A percentile compares a stretch with the other conserved stretches of the same genome.
phyloP scores from a whole-genome alignment of 2,329 filamentous ascomycete species.

The Fusarium pilosicola region DNA sequence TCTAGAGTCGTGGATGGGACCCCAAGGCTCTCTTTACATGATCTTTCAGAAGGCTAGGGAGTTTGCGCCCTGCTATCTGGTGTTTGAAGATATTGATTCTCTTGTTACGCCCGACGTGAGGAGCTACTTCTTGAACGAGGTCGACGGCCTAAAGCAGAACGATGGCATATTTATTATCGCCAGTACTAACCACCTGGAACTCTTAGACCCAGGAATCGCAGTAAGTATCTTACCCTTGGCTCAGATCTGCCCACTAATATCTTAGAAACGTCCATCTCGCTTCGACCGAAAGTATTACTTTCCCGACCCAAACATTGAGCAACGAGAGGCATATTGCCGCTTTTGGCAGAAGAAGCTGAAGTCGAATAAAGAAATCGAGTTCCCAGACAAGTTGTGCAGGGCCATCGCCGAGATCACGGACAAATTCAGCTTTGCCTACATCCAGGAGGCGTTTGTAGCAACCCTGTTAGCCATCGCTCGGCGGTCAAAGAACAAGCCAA shows the following conservation, averaged over 20 bases:
- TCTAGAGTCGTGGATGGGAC: not conserved
- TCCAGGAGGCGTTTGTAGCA: not conserved
- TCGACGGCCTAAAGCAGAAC: not conserved
- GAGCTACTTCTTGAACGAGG: not conserved
- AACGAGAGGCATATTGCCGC: not conserved
- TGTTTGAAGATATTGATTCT: not conserved
- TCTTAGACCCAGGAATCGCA: not conserved
- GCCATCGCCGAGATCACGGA: not conserved
- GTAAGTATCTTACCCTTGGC: not conserved
- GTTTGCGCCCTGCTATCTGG: not conserved
- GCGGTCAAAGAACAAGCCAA: not conserved
- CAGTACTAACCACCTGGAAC: not conserved
- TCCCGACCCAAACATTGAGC: not conserved
- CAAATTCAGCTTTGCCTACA: not conserved
- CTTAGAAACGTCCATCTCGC: not conserved
- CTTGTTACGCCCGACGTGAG: not conserved
- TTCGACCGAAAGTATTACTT: not conserved
- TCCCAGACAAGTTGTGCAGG: not conserved
- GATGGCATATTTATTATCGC: not conserved
- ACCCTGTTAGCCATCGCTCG: not conserved
- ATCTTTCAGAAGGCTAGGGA: not conserved
- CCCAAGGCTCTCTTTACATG: not conserved
- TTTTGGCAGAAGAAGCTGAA: not conserved
- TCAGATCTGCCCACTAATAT: accelerated
- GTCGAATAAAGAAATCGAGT: not conserved